Evolutionary conservation across 2,329 filamentous ascomycete genomes (phyloP).

Genomic region (Aplosporella prunicola): DNA sequence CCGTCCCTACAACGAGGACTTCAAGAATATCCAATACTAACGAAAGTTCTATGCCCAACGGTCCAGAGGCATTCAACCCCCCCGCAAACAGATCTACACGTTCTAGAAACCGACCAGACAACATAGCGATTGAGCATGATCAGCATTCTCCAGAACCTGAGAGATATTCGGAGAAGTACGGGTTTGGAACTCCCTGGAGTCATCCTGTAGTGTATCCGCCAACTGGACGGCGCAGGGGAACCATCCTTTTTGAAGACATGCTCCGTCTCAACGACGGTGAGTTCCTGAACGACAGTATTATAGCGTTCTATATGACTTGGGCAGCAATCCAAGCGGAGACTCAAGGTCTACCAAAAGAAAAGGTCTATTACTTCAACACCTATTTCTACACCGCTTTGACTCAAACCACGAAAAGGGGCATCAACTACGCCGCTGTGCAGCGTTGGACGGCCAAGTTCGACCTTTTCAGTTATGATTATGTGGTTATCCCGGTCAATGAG

Average conservation of each 20-base stretch:
- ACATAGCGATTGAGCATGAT: no score
- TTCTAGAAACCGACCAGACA: no score
- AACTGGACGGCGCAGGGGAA: slow-evolving; percentile 50
- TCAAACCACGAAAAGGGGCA: slow-evolving; percentile 40
- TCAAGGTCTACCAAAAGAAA: slow-evolving; percentile 38
- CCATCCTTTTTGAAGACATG: slow-evolving; percentile 64
- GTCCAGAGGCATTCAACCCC: no score
- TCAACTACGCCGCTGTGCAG: slow-evolving; percentile 79
- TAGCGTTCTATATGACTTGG: slow-evolving; percentile 66
- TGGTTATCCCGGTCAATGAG: slow-evolving; percentile 88
- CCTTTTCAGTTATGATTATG: slow-evolving; percentile 75
- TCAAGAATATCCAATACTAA: no score
- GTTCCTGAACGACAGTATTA: slow-evolving; percentile 86
- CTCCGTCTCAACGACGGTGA: slow-evolving; percentile 70
- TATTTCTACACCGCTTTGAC: slow-evolving; percentile 74
- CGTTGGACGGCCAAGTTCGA: slow-evolving; percentile 83
- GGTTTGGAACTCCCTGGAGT: slow-evolving; percentile 22
- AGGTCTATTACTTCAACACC: slow-evolving; percentile 83
- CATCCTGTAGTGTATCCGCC: slow-evolving; percentile 52
- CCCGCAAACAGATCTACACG: no score
- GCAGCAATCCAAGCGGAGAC: slow-evolving; percentile 5
- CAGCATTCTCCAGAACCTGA: background rate
- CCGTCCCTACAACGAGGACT: no score
- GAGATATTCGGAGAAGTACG: slow-evolving; percentile 14
- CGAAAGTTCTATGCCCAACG: no score